Evolutionary conservation across 2,329 filamentous ascomycete genomes (phyloP).

Genomic region (Pseudocercospora eumusae): DNA sequence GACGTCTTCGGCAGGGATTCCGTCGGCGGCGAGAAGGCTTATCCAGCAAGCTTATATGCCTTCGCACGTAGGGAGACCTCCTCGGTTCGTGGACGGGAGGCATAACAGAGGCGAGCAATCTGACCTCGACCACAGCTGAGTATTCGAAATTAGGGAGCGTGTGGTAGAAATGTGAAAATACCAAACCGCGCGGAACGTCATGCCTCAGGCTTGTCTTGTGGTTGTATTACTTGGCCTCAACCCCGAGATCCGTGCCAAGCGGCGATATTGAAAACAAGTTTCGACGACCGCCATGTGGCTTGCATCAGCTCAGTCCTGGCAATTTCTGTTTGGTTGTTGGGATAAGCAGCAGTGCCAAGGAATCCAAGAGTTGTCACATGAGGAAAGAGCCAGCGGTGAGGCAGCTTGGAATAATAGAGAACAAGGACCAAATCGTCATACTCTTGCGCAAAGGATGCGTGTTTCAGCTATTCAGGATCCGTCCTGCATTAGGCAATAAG

Average conservation of each 20-base stretch:
- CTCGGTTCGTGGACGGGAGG: background rate
- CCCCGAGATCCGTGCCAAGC: background rate
- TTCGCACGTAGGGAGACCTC: background rate
- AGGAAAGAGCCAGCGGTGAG: background rate
- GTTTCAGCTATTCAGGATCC: background rate
- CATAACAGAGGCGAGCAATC: background rate
- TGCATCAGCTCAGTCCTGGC: background rate
- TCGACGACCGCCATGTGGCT: background rate
- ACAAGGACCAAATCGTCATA: background rate
- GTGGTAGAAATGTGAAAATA: background rate
- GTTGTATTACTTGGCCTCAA: background rate
- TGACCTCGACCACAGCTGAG: background rate
- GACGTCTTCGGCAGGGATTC: background rate
- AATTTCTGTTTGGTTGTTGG: conserved; percentile 3
- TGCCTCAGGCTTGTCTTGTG: background rate
- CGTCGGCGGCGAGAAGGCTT: background rate
- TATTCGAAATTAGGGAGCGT: background rate
- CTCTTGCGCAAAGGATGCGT: conserved; percentile 1
- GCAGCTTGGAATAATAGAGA: no score
- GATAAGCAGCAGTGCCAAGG: background rate
- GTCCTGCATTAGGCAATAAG: background rate
- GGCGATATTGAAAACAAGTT: background rate
- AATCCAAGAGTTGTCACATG: background rate
- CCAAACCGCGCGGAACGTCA: background rate
- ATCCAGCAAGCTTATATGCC: conserved; percentile 1